Base-by-base conservation (phyloP, 805 yeast genomes). In the Teunomyces cretensis region DNA sequence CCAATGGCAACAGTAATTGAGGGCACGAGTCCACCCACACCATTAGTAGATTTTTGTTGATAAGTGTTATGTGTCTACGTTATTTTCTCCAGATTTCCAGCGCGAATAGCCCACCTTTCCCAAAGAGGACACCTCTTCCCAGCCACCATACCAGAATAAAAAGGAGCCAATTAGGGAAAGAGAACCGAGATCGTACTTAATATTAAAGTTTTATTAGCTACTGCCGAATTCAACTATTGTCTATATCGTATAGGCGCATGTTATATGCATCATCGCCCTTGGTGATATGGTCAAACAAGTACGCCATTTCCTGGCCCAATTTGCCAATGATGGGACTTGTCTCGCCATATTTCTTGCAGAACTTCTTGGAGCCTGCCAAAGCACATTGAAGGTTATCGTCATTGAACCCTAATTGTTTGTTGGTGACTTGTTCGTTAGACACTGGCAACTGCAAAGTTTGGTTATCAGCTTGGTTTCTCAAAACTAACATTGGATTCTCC, bases 11-110 rank as follows among this genome's bases (percentile, higher is more conserved):
- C 58, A 52, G 67, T 19, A 58, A 42, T 37, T 49, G 53, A 12
- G 70, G 68, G 47, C 64, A 55, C 16, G 65, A 55, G 44, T 65
- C 62, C 33, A 68, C 56, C 70, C 72, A 69, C 11, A 64, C 68
- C 75, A 70, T 66, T 15, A 11, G 22, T 9, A 12, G n/a, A 2
- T 31, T 31, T 26, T 11, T 26, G 28, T 26, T 22, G 28, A 13
- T 19, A 35, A n/a, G 27, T 35, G 12, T 35, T 12, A 35, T 19
- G 38, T 35, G 38, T 35, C 17, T 26, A 26, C 4, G 24, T 32
- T 11, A n/a, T 33, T 19, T 35, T 35, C 38, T 35, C 28, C 28
- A 22, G 28, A 22, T 35, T 35, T 26, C 12, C 28, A 11, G 8
- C 12, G 12, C 12, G 28, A 19, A 19, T 19, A 19, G 22, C 22